A percentile compares a stretch with the other conserved stretches of the same genome.
These are phyloP conservation scores for Echria macrotheca DNA, from an alignment of 495 filamentous ascomycete species.

Conservation along the genomic window DNA sequence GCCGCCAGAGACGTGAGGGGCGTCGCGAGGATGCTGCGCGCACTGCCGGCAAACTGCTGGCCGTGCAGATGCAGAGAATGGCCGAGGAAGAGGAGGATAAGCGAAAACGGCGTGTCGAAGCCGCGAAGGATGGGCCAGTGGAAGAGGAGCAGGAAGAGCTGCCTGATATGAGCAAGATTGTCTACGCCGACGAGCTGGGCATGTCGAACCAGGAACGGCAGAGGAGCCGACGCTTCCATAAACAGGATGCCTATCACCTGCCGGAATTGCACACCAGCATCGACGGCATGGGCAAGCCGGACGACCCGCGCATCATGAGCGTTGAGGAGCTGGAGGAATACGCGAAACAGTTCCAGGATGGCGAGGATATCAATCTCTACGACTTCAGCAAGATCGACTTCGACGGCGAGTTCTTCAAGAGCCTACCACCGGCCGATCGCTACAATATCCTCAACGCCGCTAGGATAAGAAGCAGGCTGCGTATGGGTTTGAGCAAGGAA, in stretches of 20 bases:
- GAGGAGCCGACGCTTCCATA: conserved; percentile 72
- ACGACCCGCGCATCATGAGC: conserved; percentile 93
- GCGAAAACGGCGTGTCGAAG: conserved; percentile 45
- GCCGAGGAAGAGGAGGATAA: conserved; percentile 77
- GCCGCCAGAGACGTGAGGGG: conserved; percentile 79
- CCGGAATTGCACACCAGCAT: conserved; percentile 73
- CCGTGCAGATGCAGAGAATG: conserved; percentile 82
- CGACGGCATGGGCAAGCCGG: conserved; percentile 77
- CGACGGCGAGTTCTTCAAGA: conserved; percentile 85
- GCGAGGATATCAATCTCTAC: conserved; percentile 96
- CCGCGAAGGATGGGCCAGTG: conserved; percentile 22
- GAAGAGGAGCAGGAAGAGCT: conserved; percentile 59
- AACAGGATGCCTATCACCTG: conserved; percentile 90
- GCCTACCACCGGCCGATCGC: conserved; percentile 80
- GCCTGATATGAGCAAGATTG: conserved; percentile 58
- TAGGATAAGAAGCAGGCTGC: conserved; percentile 71
- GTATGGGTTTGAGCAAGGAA: conserved; percentile 96
- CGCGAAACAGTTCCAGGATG: conserved; percentile 81
- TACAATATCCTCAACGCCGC: conserved; percentile 98
- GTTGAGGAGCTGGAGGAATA: conserved; percentile 90
- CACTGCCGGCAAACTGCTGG: conserved; percentile 84
- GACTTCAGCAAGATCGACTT: conserved; percentile 99
- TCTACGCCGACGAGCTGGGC: conserved; percentile 83
- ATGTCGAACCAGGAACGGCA: conserved; percentile 74
- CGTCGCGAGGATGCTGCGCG: conserved; percentile 85